Evolutionary conservation across 2,329 filamentous ascomycete genomes (phyloP).

Genomic region (Phialocephala subalpina): DNA sequence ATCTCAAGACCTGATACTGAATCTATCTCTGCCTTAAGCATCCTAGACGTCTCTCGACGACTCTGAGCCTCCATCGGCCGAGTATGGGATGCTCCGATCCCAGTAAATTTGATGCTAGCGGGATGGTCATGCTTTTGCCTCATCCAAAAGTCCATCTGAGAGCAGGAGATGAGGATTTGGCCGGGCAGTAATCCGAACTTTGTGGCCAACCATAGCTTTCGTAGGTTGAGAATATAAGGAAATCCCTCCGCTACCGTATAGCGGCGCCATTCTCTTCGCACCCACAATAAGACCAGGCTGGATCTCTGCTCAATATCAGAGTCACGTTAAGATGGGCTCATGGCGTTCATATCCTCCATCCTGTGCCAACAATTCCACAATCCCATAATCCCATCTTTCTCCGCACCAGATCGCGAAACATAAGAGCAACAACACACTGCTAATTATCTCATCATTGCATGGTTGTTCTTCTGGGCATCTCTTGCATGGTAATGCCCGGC

Average conservation of each 20-base stretch:
- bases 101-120: constrained; percentile 11
- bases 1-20: not conserved
- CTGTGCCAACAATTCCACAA: constrained; percentile 26
- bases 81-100: constrained; percentile 10
- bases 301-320: constrained; percentile 7
- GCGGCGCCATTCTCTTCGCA: constrained; percentile 15
- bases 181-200: not conserved
- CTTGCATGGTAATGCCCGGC: constrained; percentile 6
- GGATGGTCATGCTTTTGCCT: not conserved
- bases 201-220: not conserved
- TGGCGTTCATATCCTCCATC: constrained; percentile 21
- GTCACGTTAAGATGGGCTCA: constrained; percentile 26
- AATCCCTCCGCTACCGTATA: constrained; percentile 27
- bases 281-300: constrained; percentile 4
- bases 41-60: not conserved
- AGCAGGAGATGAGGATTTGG: not conserved
- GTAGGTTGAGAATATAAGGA: constrained; percentile 17
- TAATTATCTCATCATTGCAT: constrained; percentile 9
- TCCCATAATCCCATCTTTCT: constrained; percentile 19
- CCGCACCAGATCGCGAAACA: constrained; percentile 22
- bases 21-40: constrained; percentile 2
- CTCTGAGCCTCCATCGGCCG: not conserved
- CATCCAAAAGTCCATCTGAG: not conserved
- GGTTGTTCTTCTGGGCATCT: constrained; percentile 3
- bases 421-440: constrained; percentile 12